Base-by-base conservation (phyloP, 495 filamentous ascomycete species). In the Talaromyces thailandensis region DNA sequence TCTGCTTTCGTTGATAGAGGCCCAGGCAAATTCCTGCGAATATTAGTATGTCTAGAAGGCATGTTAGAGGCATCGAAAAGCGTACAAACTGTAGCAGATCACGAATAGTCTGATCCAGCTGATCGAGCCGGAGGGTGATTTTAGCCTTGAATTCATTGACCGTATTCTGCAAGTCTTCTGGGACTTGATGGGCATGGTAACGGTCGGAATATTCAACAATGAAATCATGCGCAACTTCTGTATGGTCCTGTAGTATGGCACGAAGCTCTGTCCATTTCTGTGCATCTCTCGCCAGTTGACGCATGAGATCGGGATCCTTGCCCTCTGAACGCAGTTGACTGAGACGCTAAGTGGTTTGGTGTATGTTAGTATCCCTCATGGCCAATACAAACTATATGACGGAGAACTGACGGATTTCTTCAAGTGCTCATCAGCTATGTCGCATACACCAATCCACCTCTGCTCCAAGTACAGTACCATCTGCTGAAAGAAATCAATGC, bases 1-100 rank as follows among this genome's bases (percentile, higher is more conserved):
- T 9, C 72, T 64, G 37, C 67, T 75, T 56, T 78, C 75, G 35
- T 68, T 68, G 48, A 68, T 68, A 11, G 66, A 67, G 25, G 64
- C 65, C 67, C 67, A 69, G 14, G 67, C 67, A 63, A 67, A 69
- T 60, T 67, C 65, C 65, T 66, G 40, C 11, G 24, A 21, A 14
- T 3, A 24, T 60, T 9, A 60, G 25, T 23, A 35, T 12, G 1
- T 2, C 9, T 12, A 35, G 31, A 11, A 35, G 7, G 25, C 18
- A 31, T 32, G 6, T 21, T 8, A 58, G 56, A 35, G 28, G 11
- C 0, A 58, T 16, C 3, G 31, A 31, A 56, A 60, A 64, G n/a
- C 67, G 43, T 62, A 69, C 67, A 25, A 69, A 63, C 37, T 69
- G 67, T 4, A 67, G 59, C 35, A 69, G 50, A 60, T 69, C 67